phyloP scores from a whole-genome alignment of 2,329 filamentous ascomycete genomes.

The Aureobasidium zeae region DNA sequence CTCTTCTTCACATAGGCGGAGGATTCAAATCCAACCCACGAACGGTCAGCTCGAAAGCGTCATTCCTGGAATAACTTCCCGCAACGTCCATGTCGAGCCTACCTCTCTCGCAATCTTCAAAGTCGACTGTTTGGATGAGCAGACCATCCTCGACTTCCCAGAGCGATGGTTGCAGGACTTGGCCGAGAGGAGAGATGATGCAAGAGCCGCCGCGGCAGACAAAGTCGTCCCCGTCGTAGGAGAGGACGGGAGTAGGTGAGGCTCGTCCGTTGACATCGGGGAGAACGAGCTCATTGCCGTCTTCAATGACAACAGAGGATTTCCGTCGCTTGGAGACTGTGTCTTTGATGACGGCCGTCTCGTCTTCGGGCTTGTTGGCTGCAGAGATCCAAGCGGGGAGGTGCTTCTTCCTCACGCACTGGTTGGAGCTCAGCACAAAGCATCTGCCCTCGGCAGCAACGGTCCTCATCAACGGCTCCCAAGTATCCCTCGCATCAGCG shows the following conservation, averaged over 20 bases:
- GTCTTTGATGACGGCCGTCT: not conserved
- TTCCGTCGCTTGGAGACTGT: not conserved
- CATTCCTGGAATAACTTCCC: slow-evolving; percentile 73
- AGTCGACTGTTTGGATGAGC: slow-evolving; percentile 65
- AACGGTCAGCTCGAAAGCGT: slow-evolving; percentile 51
- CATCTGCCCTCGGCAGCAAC: slow-evolving; percentile 72
- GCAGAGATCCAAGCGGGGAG: slow-evolving; percentile 49
- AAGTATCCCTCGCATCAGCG: slow-evolving; percentile 73
- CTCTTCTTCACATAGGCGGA: slow-evolving; percentile 35
- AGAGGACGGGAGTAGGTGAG: not conserved
- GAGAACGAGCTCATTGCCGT: slow-evolving; percentile 49
- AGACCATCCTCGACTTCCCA: slow-evolving; percentile 69
- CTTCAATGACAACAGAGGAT: slow-evolving; percentile 29
- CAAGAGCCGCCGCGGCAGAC: slow-evolving; percentile 69
- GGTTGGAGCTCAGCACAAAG: slow-evolving; percentile 79
- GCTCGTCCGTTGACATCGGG: slow-evolving; percentile 19
- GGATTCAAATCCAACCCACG: slow-evolving; percentile 52
- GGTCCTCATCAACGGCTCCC: slow-evolving; percentile 74
- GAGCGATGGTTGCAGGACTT: slow-evolving; percentile 69
- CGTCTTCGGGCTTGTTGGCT: not conserved
- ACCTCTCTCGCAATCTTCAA: slow-evolving; percentile 78
- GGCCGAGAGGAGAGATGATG: slow-evolving; percentile 69
- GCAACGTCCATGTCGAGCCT: slow-evolving; percentile 74
- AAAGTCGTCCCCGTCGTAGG: slow-evolving; percentile 39
- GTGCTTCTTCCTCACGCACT: slow-evolving; percentile 57